A percentile compares a stretch with the other conserved stretches of the same genome.
Evolutionary conservation across 1,284 basidiomycete species (phyloP).

Genomic region (Cutaneotrichosporon sp.): DNA sequence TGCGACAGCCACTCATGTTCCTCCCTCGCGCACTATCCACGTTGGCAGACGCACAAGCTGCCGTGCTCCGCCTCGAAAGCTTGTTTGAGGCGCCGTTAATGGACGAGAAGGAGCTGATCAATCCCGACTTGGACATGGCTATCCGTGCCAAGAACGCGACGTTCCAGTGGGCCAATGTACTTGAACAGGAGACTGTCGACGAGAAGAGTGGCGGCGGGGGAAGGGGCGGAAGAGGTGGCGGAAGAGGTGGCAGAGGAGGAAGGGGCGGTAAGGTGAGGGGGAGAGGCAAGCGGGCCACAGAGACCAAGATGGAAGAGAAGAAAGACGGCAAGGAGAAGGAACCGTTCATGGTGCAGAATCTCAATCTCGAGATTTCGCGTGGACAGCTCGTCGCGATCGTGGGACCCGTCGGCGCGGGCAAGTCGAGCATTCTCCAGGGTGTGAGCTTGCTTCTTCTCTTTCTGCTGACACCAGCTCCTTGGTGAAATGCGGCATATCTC

Average conservation of each 20-base stretch:
- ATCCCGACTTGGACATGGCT: constrained; percentile 58
- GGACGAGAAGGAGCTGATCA: constrained; percentile 54
- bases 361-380: constrained; percentile 61
- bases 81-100: constrained; percentile 63
- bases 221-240: neutral
- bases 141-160: constrained; percentile 60
- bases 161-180: constrained; percentile 61
- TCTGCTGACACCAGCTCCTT: constrained; percentile 50
- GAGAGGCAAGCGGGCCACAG: neutral
- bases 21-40: constrained; percentile 65
- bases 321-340: constrained; percentile 13
- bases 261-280: neutral
- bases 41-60: constrained; percentile 65
- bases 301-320: neutral
- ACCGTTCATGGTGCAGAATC: constrained; percentile 59
- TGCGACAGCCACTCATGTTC: constrained; percentile 68
- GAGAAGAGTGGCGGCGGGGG: constrained; percentile 1
- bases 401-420: constrained; percentile 59
- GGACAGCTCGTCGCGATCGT: constrained; percentile 66
- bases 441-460: neutral
- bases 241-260: neutral
- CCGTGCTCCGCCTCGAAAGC: constrained; percentile 58
- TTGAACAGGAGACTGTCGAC: constrained; percentile 11
- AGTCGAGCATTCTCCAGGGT: constrained; percentile 69
- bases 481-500: constrained; percentile 67